Evolutionary conservation across 331 rosid species (phyloP), one percentile per base, ranked within the genome.

Genomic region (Rosa hybrid): DNA sequence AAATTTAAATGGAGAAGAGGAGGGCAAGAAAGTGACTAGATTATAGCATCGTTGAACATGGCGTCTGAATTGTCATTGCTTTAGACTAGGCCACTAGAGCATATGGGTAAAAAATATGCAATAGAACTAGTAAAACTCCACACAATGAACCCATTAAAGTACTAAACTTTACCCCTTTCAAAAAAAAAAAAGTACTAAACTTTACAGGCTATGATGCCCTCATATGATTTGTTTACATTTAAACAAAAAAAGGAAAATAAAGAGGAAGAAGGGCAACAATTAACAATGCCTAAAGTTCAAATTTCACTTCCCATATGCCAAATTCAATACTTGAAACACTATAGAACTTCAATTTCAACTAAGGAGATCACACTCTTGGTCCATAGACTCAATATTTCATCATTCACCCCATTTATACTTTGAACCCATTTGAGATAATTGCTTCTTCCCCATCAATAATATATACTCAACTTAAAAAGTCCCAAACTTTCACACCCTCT

Each of bases 281-380:
- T 75, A 59, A 74, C 8, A 57, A 59, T 75, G 53, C 49, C 74
- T 69, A 5, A 44, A 27, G 57, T 42, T 59, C 71, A 68, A 30
- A 68, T 39, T 18, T 18, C 27, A 41, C 16, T 69, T 12, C 8
- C 53, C 53, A 69, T 21, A 20, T 20, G 51, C 53, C 42, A 71
- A 46, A 46, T 71, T n/a, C 75, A 71, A 48, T 71, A 25, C 59
- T 48, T 71, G 41, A 13, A 71, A 71, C 49, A 16, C 45, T 21
- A 11, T 25, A 46, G 2, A 48, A 48, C 42, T 46, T 71, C 41
- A 46, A 21, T 45, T 4, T 23, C 75, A 21, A 44, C 34, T 10
- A 44, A 69, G 18, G 12, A 44, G 18, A 18, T 39, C 25, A 8
- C 49, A 68, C 7, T 39, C 12, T 30, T 68, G 49, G 49, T 17